Base-by-base conservation (phyloP, 768 basidiomycete species). In the Boletus pseudopeckii region DNA sequence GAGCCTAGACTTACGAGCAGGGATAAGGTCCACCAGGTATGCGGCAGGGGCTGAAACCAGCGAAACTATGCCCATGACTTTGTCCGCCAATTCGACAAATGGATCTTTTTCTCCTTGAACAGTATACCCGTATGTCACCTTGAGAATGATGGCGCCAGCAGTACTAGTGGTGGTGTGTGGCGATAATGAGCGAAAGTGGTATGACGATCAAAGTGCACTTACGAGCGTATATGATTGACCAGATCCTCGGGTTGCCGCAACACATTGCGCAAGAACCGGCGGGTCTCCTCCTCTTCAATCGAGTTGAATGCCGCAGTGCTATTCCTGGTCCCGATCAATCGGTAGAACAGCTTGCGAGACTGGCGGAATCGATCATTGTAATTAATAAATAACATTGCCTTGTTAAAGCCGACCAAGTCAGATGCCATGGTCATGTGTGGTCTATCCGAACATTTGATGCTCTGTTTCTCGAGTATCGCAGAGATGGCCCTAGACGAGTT, bases 401-500 rank as follows among this genome's bases (percentile, higher is more conserved):
- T 43, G 1, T 6, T 2, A 33, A 48, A 45, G 2, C 62, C 62
- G 74, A 56, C 55, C 38, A 67, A 43, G 10, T 67, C 66, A 7
- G 18, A 4, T n/a, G 52, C 56, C 66, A 67, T 61, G 26, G 54
- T 55, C 17, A 56, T 9, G 36, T 39, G 43, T 7, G 59, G 59
- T 50, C 66, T 59, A 26, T 66, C 34, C 11, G 81, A 81, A 59
- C 81, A 82, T 45, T 80, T 78, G n/a, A 74, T 61, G 50, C 80
- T 76, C 45, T 79, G 74, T 60, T 75, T 80, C 38, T 83, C 81
- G 24, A 85, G 68, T n/a, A 85, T 68, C 50, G 78, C 80, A 9
- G 72, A 71, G 33, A 74, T 74, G 7, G 73, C 75, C 53, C 75
- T 70, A 55, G 71, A 55, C 54, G 74, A 75, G 64, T 78, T 82